Conservation (phyloP, 768 basidiomycete species). For the Porphyrellus cyaneotinctus region DNA sequence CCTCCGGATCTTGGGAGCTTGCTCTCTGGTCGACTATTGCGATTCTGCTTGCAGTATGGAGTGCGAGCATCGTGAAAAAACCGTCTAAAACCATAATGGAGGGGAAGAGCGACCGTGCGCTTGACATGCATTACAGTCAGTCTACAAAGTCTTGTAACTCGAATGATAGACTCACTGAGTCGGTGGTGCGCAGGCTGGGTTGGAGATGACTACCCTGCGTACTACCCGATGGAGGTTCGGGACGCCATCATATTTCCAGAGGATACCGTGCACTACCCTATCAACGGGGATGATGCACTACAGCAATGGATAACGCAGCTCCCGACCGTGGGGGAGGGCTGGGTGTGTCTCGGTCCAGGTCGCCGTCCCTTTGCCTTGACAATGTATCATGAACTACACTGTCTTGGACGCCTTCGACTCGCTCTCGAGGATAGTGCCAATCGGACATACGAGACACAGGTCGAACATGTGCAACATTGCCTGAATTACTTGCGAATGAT, state of each 20-base stretch:
- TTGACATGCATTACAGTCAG: slow-evolving; percentile 18
- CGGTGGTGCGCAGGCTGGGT: slow-evolving; percentile 17
- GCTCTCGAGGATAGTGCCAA: slow-evolving; percentile 19
- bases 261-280: slow-evolving; percentile 25
- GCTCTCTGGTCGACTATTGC: slow-evolving; percentile 20
- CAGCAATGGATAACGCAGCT: slow-evolving; percentile 24
- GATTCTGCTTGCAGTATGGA: slow-evolving; percentile 21
- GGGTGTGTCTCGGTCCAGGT: slow-evolving; percentile 27
- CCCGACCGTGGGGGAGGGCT: slow-evolving; percentile 17
- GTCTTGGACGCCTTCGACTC: slow-evolving; percentile 29
- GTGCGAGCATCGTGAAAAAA: slow-evolving; percentile 7
- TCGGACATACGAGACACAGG: slow-evolving; percentile 14
- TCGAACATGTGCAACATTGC: slow-evolving; percentile 39
- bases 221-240: slow-evolving; percentile 24
- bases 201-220: slow-evolving; percentile 26
- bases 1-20: slow-evolving; percentile 15
- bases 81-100: background rate
- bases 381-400: slow-evolving; percentile 39
- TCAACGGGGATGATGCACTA: slow-evolving; percentile 20
- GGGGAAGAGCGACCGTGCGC: background rate
- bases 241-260: slow-evolving; percentile 24
- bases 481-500: slow-evolving; percentile 46
- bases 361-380: slow-evolving; percentile 32
- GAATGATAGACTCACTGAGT: background rate
- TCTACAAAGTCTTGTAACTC: background rate